Percentiles rank a stretch among this genome's conserved stretches.
These are phyloP conservation scores for Hanseniaspora hatyaiensis DNA, from an alignment of 805 yeast species.

Conservation along the genomic window DNA sequence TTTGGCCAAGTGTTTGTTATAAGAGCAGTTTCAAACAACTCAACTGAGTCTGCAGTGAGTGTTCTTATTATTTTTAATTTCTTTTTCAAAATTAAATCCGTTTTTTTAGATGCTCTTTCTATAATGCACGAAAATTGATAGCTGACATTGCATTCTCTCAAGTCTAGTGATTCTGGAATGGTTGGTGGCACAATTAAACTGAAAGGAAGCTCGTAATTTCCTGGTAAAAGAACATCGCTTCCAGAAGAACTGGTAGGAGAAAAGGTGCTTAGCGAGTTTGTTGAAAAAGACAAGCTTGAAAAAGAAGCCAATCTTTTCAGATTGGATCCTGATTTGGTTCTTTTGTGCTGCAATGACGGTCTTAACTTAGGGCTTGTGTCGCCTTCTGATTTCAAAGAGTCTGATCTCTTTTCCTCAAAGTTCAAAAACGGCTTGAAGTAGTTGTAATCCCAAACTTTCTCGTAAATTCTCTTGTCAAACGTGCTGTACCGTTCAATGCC, in stretches of 20 bases:
- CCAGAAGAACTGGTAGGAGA: conserved; percentile 1
- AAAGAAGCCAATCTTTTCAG: conserved; percentile 27
- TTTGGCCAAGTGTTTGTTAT: conserved; percentile 93
- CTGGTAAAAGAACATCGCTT: conserved; percentile 43
- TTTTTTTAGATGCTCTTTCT: conserved; percentile 70
- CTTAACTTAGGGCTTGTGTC: not conserved
- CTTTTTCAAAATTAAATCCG: conserved; percentile 52
- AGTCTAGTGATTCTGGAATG: conserved; percentile 60
- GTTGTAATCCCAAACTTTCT: conserved; percentile 64
- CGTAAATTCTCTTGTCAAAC: conserved; percentile 55
- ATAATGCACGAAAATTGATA: conserved; percentile 55
- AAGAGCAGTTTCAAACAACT: conserved; percentile 79
- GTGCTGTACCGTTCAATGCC: conserved; percentile 36
- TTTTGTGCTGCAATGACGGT: conserved; percentile 21
- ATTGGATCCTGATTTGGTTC: conserved; percentile 30
- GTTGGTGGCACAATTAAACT: conserved; percentile 74
- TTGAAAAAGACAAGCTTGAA: conserved; percentile 18
- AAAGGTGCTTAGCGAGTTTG: conserved; percentile 19
- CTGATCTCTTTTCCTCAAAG: conserved; percentile 19
- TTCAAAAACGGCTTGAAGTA: conserved; percentile 39
- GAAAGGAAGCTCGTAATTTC: conserved; percentile 86
- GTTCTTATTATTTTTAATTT: conserved; percentile 77
- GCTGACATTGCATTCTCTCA: conserved; percentile 77
- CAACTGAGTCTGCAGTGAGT: conserved; percentile 73
- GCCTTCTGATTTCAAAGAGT: conserved; percentile 16